phyloP scores from a whole-genome alignment of 345 rosid species.

The Psidium guajava region DNA sequence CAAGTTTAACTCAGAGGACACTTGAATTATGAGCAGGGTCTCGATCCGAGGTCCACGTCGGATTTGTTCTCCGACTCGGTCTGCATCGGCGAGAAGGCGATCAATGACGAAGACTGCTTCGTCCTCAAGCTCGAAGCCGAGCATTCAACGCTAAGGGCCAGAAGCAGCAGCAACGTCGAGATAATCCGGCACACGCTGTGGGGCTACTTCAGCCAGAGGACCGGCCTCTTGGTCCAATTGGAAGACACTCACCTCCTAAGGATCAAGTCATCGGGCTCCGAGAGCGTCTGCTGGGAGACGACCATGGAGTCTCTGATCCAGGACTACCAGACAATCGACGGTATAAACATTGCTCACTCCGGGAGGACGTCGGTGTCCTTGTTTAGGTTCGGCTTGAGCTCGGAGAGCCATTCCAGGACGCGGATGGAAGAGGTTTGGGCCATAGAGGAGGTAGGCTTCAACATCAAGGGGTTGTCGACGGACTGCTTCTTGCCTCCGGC shows the following conservation, averaged over 20 bases:
- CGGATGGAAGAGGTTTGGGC: slow-evolving; percentile 88
- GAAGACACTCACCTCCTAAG: slow-evolving; percentile 78
- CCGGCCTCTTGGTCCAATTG: slow-evolving; percentile 64
- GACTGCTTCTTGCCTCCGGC: slow-evolving; percentile 92
- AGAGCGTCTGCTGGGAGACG: slow-evolving; percentile 80
- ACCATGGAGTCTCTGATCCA: slow-evolving; percentile 71
- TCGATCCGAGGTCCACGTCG: slow-evolving; percentile 80
- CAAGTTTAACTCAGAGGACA: background rate
- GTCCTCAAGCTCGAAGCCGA: slow-evolving; percentile 63
- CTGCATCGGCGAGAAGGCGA: slow-evolving; percentile 65
- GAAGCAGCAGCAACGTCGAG: slow-evolving; percentile 65
- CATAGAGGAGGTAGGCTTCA: slow-evolving; percentile 89
- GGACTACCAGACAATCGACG: slow-evolving; percentile 69
- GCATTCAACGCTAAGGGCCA: slow-evolving; percentile 35
- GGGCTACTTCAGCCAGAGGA: slow-evolving; percentile 93
- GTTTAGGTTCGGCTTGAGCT: slow-evolving; percentile 51
- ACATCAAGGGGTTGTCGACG: slow-evolving; percentile 72
- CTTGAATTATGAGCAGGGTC: slow-evolving; percentile 38
- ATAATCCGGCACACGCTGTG: slow-evolving; percentile 71
- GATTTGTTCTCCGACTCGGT: slow-evolving; percentile 50
- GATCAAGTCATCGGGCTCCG: slow-evolving; percentile 39
- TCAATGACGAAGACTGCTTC: slow-evolving; percentile 70
- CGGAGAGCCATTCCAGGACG: slow-evolving; percentile 62
- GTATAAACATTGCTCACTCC: slow-evolving; percentile 68
- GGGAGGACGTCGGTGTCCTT: slow-evolving; percentile 65